These are phyloP conservation scores for Umbelopsis sp. DNA, from an alignment of 192 early-diverging fungal genomes.

Conservation along the genomic window DNA sequence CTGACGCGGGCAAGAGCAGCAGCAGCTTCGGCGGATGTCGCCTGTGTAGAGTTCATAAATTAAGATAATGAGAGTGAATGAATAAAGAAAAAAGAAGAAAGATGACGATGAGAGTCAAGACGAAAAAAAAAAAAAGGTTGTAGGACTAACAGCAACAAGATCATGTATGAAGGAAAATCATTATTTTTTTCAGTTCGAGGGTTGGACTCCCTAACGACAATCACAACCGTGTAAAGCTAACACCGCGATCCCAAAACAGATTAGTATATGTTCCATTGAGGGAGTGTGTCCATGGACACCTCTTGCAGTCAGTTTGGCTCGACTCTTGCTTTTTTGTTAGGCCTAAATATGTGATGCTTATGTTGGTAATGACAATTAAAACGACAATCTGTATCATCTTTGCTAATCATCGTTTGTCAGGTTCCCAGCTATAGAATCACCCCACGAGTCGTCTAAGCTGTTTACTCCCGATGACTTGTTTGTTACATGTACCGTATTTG, in stretches of 20 bases:
- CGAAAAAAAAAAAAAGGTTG: too few species aligned
- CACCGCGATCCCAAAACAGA: neutral
- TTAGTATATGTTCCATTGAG: neutral
- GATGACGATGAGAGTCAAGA: neutral
- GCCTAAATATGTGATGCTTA: neutral
- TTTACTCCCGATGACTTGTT: neutral
- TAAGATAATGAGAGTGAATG: neutral
- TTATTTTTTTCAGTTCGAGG: too few species aligned
- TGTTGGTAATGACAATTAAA: neutral
- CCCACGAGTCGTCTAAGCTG: neutral
- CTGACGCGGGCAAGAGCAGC: neutral
- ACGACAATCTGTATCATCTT: neutral
- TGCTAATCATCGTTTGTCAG: neutral
- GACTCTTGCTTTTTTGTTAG: neutral
- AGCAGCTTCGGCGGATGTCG: neutral
- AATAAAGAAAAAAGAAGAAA: neutral
- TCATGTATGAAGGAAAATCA: neutral
- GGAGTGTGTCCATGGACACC: neutral
- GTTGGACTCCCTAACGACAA: constrained; percentile 1
- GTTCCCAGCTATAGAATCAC: neutral
- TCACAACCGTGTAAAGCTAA: constrained; percentile 16
- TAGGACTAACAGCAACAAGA: constrained; percentile 2
- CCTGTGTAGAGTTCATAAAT: neutral
- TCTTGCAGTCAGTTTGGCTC: neutral
- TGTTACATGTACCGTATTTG: neutral